A percentile compares a stretch with the other conserved stretches of the same genome.
Evolutionary conservation across 495 filamentous ascomycete species (phyloP).

Genomic region (Halenospora varia): DNA sequence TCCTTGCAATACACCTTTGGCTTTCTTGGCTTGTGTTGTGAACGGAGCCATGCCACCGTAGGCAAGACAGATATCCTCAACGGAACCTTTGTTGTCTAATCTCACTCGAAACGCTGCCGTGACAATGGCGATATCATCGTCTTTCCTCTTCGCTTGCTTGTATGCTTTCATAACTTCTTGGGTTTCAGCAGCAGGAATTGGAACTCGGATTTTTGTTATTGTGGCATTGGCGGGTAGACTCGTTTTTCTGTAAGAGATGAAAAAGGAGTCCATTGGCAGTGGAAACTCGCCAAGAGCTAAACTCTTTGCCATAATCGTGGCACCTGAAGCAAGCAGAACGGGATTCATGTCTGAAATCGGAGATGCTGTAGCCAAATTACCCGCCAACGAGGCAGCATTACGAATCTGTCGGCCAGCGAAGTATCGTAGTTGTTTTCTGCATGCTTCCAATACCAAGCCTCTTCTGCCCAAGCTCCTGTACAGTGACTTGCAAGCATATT

Average conservation of each 20-base stretch:
- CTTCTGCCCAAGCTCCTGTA: conserved; percentile 70
- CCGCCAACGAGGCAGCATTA: conserved; percentile 93
- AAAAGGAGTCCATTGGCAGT: conserved; percentile 89
- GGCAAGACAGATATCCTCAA: conserved; percentile 68
- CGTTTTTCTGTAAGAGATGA: conserved; percentile 87
- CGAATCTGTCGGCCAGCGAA: conserved; percentile 95
- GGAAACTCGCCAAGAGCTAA: conserved; percentile 63
- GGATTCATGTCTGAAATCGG: conserved; percentile 80
- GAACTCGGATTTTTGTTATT: conserved; percentile 82
- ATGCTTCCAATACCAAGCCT: conserved; percentile 69
- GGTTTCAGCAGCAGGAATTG: conserved; percentile 58
- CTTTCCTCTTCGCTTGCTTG: conserved; percentile 93
- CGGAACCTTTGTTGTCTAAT: conserved; percentile 58
- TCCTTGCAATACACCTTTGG: conserved; percentile 66
- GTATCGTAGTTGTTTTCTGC: conserved; percentile 78
- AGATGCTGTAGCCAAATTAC: conserved; percentile 91
- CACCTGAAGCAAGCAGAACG: too few relatives aligned
- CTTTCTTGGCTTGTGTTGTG: conserved; percentile 76
- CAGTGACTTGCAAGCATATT: conserved; percentile 68
- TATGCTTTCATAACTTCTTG: conserved; percentile 72
- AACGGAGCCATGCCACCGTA: conserved; percentile 90
- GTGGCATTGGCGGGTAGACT: conserved; percentile 77
- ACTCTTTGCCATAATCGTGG: conserved; percentile 74
- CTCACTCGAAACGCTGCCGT: conserved; percentile 74
- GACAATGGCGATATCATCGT: conserved; percentile 96